Evolutionary conservation across 2,329 filamentous ascomycete species (phyloP).

Genomic region (Apiospora sp.): DNA sequence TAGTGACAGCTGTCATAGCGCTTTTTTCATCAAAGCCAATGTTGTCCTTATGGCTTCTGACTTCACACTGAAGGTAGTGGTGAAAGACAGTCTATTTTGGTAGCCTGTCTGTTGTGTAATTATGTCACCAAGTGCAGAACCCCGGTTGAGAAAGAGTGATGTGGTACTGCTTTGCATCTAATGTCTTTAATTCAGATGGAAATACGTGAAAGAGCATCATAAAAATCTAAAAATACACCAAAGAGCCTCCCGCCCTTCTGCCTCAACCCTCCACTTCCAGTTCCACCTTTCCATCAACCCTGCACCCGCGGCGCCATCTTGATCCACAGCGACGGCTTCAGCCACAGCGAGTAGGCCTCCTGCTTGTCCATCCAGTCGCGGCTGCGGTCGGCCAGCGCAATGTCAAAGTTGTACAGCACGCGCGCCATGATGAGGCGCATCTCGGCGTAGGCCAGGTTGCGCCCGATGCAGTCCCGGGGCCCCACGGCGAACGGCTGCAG

Average conservation of each 20-base stretch:
- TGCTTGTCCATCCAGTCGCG: constrained; percentile 34
- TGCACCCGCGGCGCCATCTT: constrained; percentile 1
- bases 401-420: constrained; percentile 28
- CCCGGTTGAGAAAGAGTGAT: no score
- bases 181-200: no score
- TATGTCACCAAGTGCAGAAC: no score
- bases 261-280: no score
- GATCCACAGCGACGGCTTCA: background rate
- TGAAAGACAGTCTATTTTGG: no score
- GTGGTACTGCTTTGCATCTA: no score
- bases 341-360: constrained; percentile 22
- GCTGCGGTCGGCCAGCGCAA: constrained; percentile 26
- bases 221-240: background rate
- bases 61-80: background rate
- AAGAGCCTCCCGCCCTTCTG: background rate
- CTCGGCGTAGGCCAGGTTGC: constrained; percentile 30
- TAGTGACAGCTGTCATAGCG: background rate
- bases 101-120: no score
- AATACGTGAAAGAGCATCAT: no score
- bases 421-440: constrained; percentile 30
- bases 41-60: background rate
- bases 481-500: constrained; percentile 28
- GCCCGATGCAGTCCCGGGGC: constrained; percentile 27
- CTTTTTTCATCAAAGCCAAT: background rate
- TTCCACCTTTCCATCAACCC: background rate